Conservation (phyloP, 495 filamentous ascomycete genomes). For the Trichodelitschia bisporula region DNA sequence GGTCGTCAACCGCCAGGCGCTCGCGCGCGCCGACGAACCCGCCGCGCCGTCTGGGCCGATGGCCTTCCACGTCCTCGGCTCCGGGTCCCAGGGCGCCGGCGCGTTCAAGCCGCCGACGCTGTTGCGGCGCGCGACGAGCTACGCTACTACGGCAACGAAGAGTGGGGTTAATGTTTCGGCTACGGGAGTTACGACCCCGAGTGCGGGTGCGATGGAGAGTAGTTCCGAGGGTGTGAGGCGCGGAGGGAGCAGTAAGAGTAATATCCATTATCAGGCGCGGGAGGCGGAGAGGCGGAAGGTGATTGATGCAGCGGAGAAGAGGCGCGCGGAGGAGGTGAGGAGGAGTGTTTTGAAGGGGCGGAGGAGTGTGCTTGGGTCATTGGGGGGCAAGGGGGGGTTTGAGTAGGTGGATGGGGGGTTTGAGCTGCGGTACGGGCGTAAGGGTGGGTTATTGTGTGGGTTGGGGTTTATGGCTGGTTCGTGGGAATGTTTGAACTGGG, state of each 20-base stretch:
- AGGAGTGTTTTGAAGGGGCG: constrained; percentile 19
- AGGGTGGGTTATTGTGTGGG: no score
- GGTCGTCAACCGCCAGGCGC: neutral
- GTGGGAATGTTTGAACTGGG: no score
- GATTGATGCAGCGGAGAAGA: constrained; percentile 33
- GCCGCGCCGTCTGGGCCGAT: neutral
- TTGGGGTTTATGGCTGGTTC: no score
- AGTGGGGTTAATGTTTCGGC: no score
- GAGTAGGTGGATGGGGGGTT: no score
- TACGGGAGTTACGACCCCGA: no score
- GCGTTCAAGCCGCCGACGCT: constrained; percentile 16
- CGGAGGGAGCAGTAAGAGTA: constrained; percentile 42
- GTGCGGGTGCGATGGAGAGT: constrained; percentile 1
- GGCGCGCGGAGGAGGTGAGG: constrained; percentile 39
- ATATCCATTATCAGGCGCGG: constrained; percentile 61
- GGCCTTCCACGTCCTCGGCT: constrained; percentile 5
- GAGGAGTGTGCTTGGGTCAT: neutral
- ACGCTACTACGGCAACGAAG: no score
- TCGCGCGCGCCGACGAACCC: neutral
- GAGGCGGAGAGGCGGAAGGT: constrained; percentile 37
- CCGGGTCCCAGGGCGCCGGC: constrained; percentile 6
- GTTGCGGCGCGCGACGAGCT: neutral
- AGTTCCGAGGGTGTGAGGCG: constrained; percentile 16
- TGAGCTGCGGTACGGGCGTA: no score
- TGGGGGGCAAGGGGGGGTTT: neutral